A percentile compares a stretch with the other conserved stretches of the same genome.
Conservation (phyloP, 305 asterid genomes). For the Fraxinus floribunda region DNA sequence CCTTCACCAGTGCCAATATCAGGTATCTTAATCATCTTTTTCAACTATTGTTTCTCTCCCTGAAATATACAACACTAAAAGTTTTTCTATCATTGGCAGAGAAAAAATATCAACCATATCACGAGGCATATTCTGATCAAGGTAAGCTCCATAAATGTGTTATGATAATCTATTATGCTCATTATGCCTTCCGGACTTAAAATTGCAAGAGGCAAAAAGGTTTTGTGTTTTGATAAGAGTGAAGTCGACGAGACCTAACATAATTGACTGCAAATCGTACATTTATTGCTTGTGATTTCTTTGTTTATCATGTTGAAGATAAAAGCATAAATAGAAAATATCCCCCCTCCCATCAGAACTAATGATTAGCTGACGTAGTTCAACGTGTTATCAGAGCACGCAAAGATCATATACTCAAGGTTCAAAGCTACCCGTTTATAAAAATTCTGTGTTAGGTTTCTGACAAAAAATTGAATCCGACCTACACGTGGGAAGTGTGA, state of each 20-base stretch:
- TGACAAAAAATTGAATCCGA: background rate
- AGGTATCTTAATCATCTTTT: conserved; percentile 35
- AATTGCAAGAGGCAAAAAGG: background rate
- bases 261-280: background rate
- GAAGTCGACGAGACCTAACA: background rate
- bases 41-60: background rate
- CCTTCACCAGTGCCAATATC: conserved; percentile 65
- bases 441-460: background rate
- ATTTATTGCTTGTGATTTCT: background rate
- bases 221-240: background rate
- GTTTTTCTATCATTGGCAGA: conserved; percentile 33
- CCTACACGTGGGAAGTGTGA: background rate
- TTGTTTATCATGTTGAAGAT: background rate
- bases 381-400: background rate
- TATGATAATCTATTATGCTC: background rate
- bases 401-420: background rate
- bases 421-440: background rate
- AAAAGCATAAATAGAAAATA: background rate
- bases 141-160: conserved; percentile 31
- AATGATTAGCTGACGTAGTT: too few relatives aligned
- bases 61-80: conserved; percentile 17
- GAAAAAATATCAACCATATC: conserved; percentile 42
- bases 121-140: conserved; percentile 36
- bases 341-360: background rate
- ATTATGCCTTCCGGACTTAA: background rate